These are phyloP conservation scores for Rhizomucor pusillus DNA, from an alignment of 371 early-diverging fungal genomes.

Conservation along the genomic window DNA sequence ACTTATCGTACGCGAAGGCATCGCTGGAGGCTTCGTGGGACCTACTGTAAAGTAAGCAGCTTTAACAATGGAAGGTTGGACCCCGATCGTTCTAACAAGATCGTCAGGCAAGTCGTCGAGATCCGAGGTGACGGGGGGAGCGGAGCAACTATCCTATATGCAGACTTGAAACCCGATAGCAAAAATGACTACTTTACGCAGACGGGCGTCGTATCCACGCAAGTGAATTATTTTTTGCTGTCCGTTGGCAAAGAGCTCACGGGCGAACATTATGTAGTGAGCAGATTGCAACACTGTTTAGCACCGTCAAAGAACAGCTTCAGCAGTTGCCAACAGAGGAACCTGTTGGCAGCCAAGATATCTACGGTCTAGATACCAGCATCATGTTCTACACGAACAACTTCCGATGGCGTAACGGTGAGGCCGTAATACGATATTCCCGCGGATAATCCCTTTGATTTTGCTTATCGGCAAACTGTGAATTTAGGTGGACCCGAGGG, in stretches of 20 bases:
- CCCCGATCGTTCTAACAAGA: background rate
- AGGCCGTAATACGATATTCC: background rate
- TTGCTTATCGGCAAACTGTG: too few species aligned
- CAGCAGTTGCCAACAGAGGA: conserved; percentile 35
- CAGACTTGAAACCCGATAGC: conserved; percentile 30
- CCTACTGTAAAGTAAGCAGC: conserved; percentile 36
- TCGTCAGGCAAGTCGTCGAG: conserved; percentile 32
- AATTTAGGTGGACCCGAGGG: conserved; percentile 42
- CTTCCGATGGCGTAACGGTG: conserved; percentile 53
- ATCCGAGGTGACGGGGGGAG: conserved; percentile 28
- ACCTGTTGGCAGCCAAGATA: conserved; percentile 46
- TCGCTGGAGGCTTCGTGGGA: conserved; percentile 42
- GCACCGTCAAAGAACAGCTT: conserved; percentile 21
- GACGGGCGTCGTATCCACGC: conserved; percentile 28
- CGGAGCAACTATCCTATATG: conserved; percentile 32
- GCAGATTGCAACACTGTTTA: background rate
- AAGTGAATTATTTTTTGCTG: conserved; percentile 15
- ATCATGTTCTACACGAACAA: conserved; percentile 34
- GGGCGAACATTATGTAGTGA: conserved; percentile 1
- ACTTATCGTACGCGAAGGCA: conserved; percentile 41
- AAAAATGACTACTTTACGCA: conserved; percentile 27
- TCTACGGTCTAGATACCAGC: conserved; percentile 45
- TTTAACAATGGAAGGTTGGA: background rate
- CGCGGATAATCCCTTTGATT: background rate
- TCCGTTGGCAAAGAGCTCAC: background rate